Base-by-base conservation (phyloP, 2,329 filamentous ascomycete genomes). In the Truncatella angustata region DNA sequence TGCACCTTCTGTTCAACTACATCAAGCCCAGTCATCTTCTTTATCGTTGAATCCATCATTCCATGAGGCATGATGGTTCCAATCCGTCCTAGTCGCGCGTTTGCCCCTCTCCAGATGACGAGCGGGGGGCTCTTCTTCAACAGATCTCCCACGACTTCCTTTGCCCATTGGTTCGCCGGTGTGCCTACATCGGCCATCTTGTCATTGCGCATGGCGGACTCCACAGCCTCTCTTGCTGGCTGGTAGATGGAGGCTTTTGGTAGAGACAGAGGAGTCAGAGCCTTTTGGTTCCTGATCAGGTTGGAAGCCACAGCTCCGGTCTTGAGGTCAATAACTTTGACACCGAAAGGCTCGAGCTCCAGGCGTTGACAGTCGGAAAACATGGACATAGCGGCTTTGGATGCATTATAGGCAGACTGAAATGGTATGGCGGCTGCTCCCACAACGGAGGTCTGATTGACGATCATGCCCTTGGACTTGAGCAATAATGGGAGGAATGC, bases 341-440 rank as follows among this genome's bases (percentile, higher is more conserved):
- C 71, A 4, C 73, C 69, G 24, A 82, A 77, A 0, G 71, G 70
- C 1, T 58, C 60, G 1, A 81, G 62, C 62, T 82, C 79, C 0
- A 62, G 53, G 0, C 63, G 62, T 2, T 81, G 64, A 0, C 70
- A 69, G 51, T 78, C 75, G 3, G 72, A 72, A 5, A 80, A 55
- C 4, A 71, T 73, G 6, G 73, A 73, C 3, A 74, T 59, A 20
- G 74, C 73, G 12, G 70, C 71, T 60, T 83, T 82, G 21, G 73
- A 59, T 4, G 56, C 52, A 35, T 54, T 58, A 49, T 62, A 59
- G 5, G 65, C 52, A 26, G 58, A 60, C 20, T 68, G 64, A 45
- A 60, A 70, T 2, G 71, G 69, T 14, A 65, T 57, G 2, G 59
- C 49, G 7, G 62, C 48, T 50, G 65, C 52, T 52, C 63, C 55